These are phyloP conservation scores for Piper longum DNA, from an alignment of 164 flowering plant genomes.

Conservation along the genomic window DNA sequence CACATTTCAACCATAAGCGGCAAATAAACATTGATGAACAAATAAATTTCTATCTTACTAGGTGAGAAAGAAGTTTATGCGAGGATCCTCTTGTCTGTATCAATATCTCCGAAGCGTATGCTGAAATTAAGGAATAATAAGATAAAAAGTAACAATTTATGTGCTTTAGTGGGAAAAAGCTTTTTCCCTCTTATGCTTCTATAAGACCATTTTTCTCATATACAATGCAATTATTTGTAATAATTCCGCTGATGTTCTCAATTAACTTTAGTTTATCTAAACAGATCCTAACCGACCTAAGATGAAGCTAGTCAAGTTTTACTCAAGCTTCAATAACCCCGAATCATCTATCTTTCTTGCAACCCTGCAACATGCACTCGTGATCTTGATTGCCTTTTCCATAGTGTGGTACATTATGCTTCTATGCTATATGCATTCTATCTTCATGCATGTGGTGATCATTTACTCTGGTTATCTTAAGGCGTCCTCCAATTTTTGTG, in stretches of 20 bases:
- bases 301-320: conserved; percentile 77
- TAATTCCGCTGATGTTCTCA: not conserved
- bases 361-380: conserved; percentile 98
- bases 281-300: conserved; percentile 99
- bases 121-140: too few relatives aligned
- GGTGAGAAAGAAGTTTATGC: too few relatives aligned
- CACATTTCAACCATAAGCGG: too few relatives aligned
- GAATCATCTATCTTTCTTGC: conserved; percentile 85
- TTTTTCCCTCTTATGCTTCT: too few relatives aligned
- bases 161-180: too few relatives aligned
- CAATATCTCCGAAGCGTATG: too few relatives aligned
- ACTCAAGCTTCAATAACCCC: conserved; percentile 55
- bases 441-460: not conserved
- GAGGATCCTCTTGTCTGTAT: too few relatives aligned
- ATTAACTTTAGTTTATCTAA: not conserved
- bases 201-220: too few relatives aligned
- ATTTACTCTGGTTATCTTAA: not conserved
- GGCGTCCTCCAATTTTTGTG: conserved; percentile 7
- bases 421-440: not conserved
- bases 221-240: too few relatives aligned
- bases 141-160: too few relatives aligned
- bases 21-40: too few relatives aligned
- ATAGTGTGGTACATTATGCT: conserved; percentile 56
- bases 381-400: conserved; percentile 93
- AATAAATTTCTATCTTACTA: too few relatives aligned